phyloP scores from a whole-genome alignment of 805 yeast genomes.

The Cyberlindnera mississippiensis region DNA sequence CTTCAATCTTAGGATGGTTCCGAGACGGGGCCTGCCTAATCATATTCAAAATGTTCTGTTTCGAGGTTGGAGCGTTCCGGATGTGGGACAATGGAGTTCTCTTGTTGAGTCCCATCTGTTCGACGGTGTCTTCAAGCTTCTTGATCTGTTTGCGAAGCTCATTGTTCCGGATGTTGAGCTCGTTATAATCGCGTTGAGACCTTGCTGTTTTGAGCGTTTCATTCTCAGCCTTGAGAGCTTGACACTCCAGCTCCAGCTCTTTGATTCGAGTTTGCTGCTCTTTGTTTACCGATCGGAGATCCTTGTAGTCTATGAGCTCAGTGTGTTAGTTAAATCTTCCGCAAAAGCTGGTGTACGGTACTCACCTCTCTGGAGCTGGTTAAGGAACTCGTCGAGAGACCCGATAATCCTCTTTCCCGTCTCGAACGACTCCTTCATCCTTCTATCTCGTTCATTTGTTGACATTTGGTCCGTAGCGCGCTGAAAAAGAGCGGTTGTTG shows the following conservation, averaged over 20 bases:
- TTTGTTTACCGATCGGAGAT: not conserved
- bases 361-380: no score
- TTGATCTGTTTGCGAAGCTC: constrained; percentile 1
- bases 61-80: not conserved
- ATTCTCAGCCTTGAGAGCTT: not conserved
- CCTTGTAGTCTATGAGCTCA: no score
- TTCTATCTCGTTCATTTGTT: no score
- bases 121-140: constrained; percentile 1
- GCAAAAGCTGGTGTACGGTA: no score
- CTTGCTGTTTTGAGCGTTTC: not conserved
- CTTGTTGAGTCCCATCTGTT: constrained; percentile 1
- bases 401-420: no score
- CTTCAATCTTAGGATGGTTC: not conserved
- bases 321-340: no score
- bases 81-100: not conserved
- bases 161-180: constrained; percentile 10
- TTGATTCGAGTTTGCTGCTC: not conserved
- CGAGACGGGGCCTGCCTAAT: not conserved
- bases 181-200: constrained; percentile 2
- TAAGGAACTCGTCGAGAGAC: no score
- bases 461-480: no score
- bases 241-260: no score
- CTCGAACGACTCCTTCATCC: no score
- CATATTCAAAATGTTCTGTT: constrained; percentile 6
- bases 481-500: no score